Percentiles rank a stretch among this genome's conserved stretches.
phyloP scores from a whole-genome alignment of 805 yeast species.

The Cyberlindnera petersonii region DNA sequence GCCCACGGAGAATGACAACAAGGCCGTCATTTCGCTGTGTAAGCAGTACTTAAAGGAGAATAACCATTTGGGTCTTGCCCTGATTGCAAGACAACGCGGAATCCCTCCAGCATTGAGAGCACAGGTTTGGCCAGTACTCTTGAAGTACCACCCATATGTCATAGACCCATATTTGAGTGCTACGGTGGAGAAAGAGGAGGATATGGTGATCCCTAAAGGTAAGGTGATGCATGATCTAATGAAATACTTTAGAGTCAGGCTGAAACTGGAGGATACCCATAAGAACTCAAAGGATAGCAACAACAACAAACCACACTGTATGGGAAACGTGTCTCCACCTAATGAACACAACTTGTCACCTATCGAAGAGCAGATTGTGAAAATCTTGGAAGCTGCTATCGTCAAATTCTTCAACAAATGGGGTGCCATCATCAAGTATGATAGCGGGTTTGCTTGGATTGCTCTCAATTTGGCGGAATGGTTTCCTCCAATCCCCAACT shows the following conservation, averaged over 20 bases:
- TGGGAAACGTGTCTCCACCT: too few relatives aligned
- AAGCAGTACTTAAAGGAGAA: conserved; percentile 50
- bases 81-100: conserved; percentile 78
- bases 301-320: too few relatives aligned
- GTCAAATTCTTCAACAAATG: conserved; percentile 66
- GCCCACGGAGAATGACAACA: conserved; percentile 7
- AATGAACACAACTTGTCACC: conserved; percentile 23
- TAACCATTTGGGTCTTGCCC: conserved; percentile 73
- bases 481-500: conserved; percentile 51
- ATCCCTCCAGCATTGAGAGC: conserved; percentile 78
- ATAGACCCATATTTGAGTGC: conserved; percentile 65
- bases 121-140: conserved; percentile 77
- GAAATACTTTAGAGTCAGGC: conserved; percentile 50
- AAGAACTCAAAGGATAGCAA: conserved; percentile 13
- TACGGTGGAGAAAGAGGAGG: conserved; percentile 33
- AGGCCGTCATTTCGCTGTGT: conserved; percentile 42
- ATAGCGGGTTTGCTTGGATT: conserved; percentile 80
- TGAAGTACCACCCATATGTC: conserved; percentile 84
- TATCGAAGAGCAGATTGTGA: conserved; percentile 50
- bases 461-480: conserved; percentile 87
- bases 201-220: conserved; percentile 26
- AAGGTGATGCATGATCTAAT: conserved; percentile 53
- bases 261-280: conserved; percentile 7
- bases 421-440: conserved; percentile 75
- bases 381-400: conserved; percentile 56